These are phyloP conservation scores for Glycine soja DNA, from an alignment of 306 rosid genomes.

Conservation along the genomic window DNA sequence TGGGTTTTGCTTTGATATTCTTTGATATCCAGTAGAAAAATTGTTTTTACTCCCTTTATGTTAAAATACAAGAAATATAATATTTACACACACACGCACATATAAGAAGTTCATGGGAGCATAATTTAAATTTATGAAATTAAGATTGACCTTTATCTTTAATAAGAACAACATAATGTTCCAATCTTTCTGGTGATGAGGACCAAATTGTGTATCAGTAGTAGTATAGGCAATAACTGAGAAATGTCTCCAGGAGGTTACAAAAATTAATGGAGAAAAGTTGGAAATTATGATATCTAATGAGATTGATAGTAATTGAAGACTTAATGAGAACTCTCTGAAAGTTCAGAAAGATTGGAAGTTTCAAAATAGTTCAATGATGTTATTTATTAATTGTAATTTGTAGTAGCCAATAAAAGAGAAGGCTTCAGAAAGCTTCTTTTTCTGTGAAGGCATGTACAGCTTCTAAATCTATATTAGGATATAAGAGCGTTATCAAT, in stretches of 20 bases:
- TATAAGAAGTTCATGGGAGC: neutral
- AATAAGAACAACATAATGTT: conserved; percentile 8
- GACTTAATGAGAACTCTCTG: neutral
- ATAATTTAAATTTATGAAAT: conserved; percentile 6
- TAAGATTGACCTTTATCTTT: conserved; percentile 11
- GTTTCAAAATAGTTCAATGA: conserved; percentile 2
- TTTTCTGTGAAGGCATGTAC: neutral
- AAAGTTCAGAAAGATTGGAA: conserved; percentile 4
- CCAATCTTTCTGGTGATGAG: neutral
- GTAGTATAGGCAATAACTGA: conserved; percentile 2
- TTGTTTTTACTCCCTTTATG: neutral
- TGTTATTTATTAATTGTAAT: neutral
- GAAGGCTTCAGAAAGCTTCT: neutral
- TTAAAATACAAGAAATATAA: conserved; percentile 1
- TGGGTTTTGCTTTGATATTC: conserved; percentile 8
- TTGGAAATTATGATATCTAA: neutral
- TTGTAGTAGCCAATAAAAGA: neutral
- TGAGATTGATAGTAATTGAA: neutral
- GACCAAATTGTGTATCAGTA: conserved; percentile 1
- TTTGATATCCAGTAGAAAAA: neutral
- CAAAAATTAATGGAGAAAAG: neutral
- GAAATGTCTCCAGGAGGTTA: neutral
- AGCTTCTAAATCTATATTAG: neutral
- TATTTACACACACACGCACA: neutral
- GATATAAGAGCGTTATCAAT: neutral